Evolutionary conservation across 2,329 filamentous ascomycete genomes (phyloP), one percentile per base, ranked within the genome.

Genomic region (Fusarium hainanense): DNA sequence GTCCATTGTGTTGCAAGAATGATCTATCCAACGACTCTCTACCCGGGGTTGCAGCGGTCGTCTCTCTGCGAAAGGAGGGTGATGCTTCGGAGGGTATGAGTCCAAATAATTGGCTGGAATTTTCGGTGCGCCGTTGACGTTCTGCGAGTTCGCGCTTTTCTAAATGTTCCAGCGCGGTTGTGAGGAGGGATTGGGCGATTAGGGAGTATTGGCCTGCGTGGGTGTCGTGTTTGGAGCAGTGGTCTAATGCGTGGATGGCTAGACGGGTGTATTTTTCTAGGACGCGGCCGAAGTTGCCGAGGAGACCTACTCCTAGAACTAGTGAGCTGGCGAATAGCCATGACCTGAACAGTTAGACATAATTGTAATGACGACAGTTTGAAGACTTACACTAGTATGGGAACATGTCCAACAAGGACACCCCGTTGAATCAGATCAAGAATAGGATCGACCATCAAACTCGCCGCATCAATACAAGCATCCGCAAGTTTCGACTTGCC

Each of bases 291-390:
- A 87, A 87, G 0, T 82, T 82, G 2, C 84, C 85, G 0, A 87
- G 77, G 0, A 87, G 80, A 1, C 85, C 85, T 3, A 86, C 78
- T 0, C 85, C 85, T 0, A 87, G 79, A 0, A 87, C 85, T 0
- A 87, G 79, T 0, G 85, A 86, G 2, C 84, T 81, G 0, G 85
- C 84, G 63, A 87, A 87, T 1, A 87, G 73, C 85, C 85, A 87
- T 1, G 85, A 86, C 5, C 85, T 86, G 2, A 1, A 14, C 2
- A 41, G 20, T 68, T 25, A 74, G 54, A 25, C 8, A 4, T 6
- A 16, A 2, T 1, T 5, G 1, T 0, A 0, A 1, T 1, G 6
- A 1, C 4, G 14, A 2, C 1, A 4, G 0, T 1, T 14, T 1
- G 11, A 1, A 3, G 1, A 81, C 85, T 78, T 73, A 86, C 85